Percentiles rank a stretch among this genome's conserved stretches.
Conservation (phyloP, 1,139 yeast species). For the Taphrina pruni region DNA sequence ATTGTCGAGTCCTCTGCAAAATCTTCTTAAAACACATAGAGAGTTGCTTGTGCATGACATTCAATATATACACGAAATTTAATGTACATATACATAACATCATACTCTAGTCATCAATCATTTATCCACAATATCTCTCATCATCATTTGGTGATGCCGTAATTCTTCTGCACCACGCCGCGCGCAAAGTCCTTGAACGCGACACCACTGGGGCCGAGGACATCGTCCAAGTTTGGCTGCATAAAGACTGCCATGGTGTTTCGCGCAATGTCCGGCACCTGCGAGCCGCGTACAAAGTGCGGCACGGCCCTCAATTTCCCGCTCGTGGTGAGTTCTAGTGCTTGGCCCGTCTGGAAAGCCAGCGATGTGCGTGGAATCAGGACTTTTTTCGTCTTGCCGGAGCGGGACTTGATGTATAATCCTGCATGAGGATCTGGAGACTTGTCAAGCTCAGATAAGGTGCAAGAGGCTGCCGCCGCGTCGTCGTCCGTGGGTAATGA, state of each 20-base stretch:
- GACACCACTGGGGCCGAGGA: constrained; percentile 59
- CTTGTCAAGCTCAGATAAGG: constrained; percentile 37
- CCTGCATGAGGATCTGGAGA: constrained; percentile 62
- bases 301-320: constrained; percentile 65
- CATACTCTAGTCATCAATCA: too few relatives aligned
- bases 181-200: constrained; percentile 56
- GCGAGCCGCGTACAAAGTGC: constrained; percentile 61
- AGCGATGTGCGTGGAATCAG: constrained; percentile 62
- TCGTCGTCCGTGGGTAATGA: constrained; percentile 55
- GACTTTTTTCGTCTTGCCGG: constrained; percentile 59
- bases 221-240: constrained; percentile 64
- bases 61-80: too few relatives aligned
- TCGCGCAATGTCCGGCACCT: constrained; percentile 55
- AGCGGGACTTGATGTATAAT: constrained; percentile 60
- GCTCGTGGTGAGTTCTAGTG: constrained; percentile 61
- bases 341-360: constrained; percentile 71
- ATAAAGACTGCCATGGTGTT: constrained; percentile 70
- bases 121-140: too few relatives aligned
- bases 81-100: not conserved
- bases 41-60: too few relatives aligned
- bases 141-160: constrained; percentile 1
- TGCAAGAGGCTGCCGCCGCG: constrained; percentile 43
- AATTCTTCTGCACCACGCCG: constrained; percentile 47
- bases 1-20: too few relatives aligned
- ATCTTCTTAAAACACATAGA: too few relatives aligned